A percentile compares a stretch with the other conserved stretches of the same genome.
These are phyloP conservation scores for Fraxinus excelsior DNA, from an alignment of 257 asterid genomes.

Conservation along the genomic window DNA sequence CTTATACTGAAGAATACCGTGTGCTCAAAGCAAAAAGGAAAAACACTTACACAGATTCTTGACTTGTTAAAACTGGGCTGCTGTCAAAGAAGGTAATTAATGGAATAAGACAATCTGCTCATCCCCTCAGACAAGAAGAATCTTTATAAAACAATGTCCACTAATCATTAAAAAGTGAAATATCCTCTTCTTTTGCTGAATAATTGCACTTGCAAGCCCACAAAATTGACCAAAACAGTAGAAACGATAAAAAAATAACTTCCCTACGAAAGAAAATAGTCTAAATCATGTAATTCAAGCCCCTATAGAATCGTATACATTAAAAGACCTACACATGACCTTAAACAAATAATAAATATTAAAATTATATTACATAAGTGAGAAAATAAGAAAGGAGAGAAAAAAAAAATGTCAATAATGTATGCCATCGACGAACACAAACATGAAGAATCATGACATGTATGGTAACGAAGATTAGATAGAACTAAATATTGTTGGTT, in stretches of 20 bases:
- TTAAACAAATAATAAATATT: neutral
- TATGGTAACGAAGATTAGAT: neutral
- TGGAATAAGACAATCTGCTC: neutral
- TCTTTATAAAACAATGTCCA: too few relatives aligned
- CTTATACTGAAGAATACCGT: too few relatives aligned
- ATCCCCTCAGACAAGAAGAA: neutral
- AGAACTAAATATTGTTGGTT: neutral
- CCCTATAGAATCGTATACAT: neutral
- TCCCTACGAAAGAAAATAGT: too few relatives aligned
- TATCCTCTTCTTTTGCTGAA: neutral
- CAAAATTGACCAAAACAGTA: too few relatives aligned
- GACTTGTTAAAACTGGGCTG: too few relatives aligned
- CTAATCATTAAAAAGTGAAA: neutral
- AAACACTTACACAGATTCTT: too few relatives aligned
- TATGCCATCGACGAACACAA: too few relatives aligned
- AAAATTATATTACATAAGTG: constrained; percentile 2
- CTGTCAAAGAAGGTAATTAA: too few relatives aligned
- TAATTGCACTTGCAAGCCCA: too few relatives aligned
- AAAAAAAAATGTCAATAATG: neutral
- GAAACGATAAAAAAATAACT: too few relatives aligned
- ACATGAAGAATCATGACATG: constrained; percentile 11
- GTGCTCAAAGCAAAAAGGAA: too few relatives aligned
- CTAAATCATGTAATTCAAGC: neutral
- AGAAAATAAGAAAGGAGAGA: neutral
- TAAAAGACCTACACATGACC: neutral